phyloP scores from a whole-genome alignment of 805 yeast genomes.

The Wickerhamiella musiphila region DNA sequence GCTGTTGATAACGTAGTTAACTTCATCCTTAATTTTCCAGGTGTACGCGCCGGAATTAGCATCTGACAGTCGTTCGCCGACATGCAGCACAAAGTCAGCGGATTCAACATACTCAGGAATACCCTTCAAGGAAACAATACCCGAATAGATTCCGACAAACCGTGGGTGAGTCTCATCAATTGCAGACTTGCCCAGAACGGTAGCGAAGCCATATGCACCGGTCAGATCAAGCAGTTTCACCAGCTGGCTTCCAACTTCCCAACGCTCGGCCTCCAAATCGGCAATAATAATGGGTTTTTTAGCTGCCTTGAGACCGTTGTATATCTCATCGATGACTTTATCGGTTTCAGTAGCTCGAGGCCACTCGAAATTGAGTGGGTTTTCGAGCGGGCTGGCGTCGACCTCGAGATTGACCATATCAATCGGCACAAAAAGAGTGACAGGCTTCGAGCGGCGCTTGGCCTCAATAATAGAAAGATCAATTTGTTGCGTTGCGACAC shows the following conservation, averaged over 20 bases:
- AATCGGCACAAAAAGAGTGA: conserved; percentile 61
- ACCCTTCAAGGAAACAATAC: conserved; percentile 33
- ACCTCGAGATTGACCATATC: conserved; percentile 39
- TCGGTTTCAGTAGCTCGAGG: conserved; percentile 18
- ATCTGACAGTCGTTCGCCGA: conserved; percentile 56
- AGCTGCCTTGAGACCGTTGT: conserved; percentile 34
- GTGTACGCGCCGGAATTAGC: conserved; percentile 53
- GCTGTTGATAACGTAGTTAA: conserved; percentile 34
- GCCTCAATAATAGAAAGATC: conserved; percentile 48
- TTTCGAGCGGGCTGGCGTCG: conserved; percentile 22
- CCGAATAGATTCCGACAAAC: conserved; percentile 60
- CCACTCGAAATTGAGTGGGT: conserved; percentile 20
- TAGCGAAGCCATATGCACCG: conserved; percentile 38
- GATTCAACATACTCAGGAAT: conserved; percentile 31
- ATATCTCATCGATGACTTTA: conserved; percentile 28
- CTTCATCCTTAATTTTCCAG: conserved; percentile 27
- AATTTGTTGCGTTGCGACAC: conserved; percentile 38
- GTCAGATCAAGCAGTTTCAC: conserved; percentile 33
- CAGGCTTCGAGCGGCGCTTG: conserved; percentile 50
- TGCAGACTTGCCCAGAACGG: conserved; percentile 54
- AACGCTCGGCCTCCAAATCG: conserved; percentile 52
- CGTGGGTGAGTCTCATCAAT: conserved; percentile 50
- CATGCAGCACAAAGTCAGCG: conserved; percentile 50
- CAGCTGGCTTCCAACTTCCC: conserved; percentile 20
- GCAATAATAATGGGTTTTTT: conserved; percentile 48